Base-by-base conservation (phyloP, 2,329 filamentous ascomycete genomes). In the Zalaria obscura region DNA sequence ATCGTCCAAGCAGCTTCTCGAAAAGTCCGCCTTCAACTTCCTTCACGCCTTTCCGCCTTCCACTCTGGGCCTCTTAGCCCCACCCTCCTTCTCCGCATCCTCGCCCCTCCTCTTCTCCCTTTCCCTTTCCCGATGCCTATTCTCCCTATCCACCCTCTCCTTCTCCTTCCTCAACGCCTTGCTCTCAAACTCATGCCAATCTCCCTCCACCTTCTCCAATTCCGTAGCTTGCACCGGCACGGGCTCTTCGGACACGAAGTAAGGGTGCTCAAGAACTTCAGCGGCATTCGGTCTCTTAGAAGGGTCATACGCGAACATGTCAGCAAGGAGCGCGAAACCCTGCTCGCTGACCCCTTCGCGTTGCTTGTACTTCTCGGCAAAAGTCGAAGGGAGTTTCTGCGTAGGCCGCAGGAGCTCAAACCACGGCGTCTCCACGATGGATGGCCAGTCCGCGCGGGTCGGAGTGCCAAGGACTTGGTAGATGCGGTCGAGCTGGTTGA, bases 161-260 rank as follows among this genome's bases (percentile, higher is more conserved):
- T 87, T 89, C 60, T 95, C 88, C 51, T 91, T 91, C 28, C 91
- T 74, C 26, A 94, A 70, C 10, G 87, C 88, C 65, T 98, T 98
- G 42, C 86, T 93, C 65, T 98, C 91, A 54, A 96, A 94, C 58
- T 98, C 91, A 57, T 98, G 91, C 91, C 91, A 98, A 53, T 98
- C 91, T 25, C 91, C 91, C 52, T 91, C 77, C 27, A 98, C 72
- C 38, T 79, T 69, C 45, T 80, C 78, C 39, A 98, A 73, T 78
- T 94, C 88, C 48, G 80, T 68, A 34, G 87, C 84, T 55, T 93
- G 85, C 54, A 74, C 75, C 25, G 88, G 70, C 42, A 68, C 61
- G 11, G 91, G 89, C 50, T 85, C 78, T 62, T 98, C 91, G 32
- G 70, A 70, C 4, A 75, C 79, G 56, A 98, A 98, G 65, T 98